These are phyloP conservation scores for Gleditsia sinensis DNA, from an alignment of 306 rosid species.

Conservation along the genomic window DNA sequence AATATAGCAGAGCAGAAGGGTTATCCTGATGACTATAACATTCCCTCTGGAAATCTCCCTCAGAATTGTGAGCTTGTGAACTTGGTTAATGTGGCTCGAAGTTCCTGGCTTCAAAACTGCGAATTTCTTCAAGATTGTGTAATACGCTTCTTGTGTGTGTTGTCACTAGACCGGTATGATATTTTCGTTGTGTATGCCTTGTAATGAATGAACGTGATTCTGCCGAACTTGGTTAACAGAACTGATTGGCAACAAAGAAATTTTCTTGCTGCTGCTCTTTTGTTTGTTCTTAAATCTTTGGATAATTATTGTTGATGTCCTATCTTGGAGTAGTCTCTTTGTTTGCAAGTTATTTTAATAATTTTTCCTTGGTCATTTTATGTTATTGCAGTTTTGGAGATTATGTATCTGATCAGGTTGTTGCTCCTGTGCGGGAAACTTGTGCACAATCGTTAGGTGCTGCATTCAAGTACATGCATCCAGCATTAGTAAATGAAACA, in stretches of 20 bases:
- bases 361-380: conserved; percentile 22
- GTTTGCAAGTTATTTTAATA: background rate
- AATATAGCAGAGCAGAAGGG: conserved; percentile 43
- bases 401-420: conserved; percentile 98
- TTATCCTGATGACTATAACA: conserved; percentile 43
- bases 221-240: conserved; percentile 1
- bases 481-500: conserved; percentile 77
- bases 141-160: conserved; percentile 83
- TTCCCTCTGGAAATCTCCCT: conserved; percentile 54
- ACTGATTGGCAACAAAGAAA: no score
- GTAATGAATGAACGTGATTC: background rate
- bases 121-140: conserved; percentile 95
- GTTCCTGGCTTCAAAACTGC: conserved; percentile 84
- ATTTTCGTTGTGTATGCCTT: conserved; percentile 28
- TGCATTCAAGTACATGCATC: conserved; percentile 92
- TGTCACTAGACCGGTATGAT: conserved; percentile 89
- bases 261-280: conserved; percentile 20
- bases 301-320: conserved; percentile 11
- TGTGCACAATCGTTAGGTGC: conserved; percentile 98
- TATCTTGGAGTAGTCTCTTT: background rate
- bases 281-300: background rate
- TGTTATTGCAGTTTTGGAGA: conserved; percentile 87
- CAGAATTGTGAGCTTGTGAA: conserved; percentile 72
- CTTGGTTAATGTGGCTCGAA: conserved; percentile 76
- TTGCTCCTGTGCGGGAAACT: conserved; percentile 99